phyloP scores from a whole-genome alignment of 208 protist genomes.

The Leishmania guyanensis region DNA sequence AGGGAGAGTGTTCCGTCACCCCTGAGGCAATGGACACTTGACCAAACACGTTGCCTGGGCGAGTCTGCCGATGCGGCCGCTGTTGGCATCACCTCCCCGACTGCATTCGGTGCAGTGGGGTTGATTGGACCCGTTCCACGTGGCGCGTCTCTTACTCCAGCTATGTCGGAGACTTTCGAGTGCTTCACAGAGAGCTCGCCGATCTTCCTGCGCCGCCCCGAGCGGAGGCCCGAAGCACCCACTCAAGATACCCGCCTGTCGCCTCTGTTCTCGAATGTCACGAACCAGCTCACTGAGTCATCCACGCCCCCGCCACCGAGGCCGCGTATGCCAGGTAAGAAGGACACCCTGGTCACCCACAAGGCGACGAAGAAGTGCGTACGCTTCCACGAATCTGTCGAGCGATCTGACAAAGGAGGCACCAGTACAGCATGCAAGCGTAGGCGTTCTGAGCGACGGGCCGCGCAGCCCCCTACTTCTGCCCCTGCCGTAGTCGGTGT shows the following conservation, averaged over 20 bases:
- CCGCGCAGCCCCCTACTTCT: background rate
- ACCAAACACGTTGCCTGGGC: background rate
- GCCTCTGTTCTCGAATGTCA: background rate
- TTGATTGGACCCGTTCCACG: background rate
- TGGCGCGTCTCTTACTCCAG: background rate
- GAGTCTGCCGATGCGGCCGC: background rate
- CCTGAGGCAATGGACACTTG: background rate
- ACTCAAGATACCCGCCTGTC: background rate
- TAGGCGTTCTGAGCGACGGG: background rate
- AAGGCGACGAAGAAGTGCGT: conserved; percentile 11
- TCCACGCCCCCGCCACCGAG: background rate
- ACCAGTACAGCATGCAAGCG: background rate
- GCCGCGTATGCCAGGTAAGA: background rate
- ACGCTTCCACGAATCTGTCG: conserved; percentile 12
- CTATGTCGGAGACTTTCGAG: background rate
- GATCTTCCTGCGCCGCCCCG: conserved; percentile 10
- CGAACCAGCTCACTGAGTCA: background rate
- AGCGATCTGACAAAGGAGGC: background rate
- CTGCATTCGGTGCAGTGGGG: background rate
- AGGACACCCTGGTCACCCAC: background rate
- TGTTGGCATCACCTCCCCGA: background rate
- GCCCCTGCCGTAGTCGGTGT: background rate
- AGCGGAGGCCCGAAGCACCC: background rate
- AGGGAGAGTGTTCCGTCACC: background rate
- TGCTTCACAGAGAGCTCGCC: background rate